Evolutionary conservation across 192 early-diverging fungal species (phyloP).

Genomic region (Cetraspora pellucida): DNA sequence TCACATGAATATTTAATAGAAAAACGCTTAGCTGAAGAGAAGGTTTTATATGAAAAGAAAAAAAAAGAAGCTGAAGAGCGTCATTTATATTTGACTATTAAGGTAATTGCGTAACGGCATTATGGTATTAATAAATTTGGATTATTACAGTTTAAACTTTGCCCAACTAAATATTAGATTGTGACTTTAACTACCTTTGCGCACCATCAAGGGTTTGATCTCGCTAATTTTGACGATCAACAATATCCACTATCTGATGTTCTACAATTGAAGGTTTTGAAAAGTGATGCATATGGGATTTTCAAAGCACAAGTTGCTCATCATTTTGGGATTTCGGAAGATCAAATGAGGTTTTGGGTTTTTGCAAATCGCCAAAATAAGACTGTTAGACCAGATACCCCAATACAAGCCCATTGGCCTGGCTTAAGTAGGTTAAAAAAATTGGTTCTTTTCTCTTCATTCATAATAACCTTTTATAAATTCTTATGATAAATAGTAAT

Average conservation of each 20-base stretch:
- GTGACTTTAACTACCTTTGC: constrained; percentile 68
- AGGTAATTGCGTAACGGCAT: constrained; percentile 41
- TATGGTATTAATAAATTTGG: not conserved
- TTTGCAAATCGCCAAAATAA: constrained; percentile 88
- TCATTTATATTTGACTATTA: constrained; percentile 65
- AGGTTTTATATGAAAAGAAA: constrained; percentile 56
- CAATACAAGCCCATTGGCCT: too few relatives aligned
- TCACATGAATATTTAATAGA: constrained; percentile 19
- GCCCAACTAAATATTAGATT: constrained; percentile 43
- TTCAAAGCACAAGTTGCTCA: constrained; percentile 58
- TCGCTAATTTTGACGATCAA: constrained; percentile 70
- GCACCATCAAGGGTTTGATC: constrained; percentile 83
- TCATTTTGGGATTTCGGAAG: constrained; percentile 46
- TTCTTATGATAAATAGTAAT: too few relatives aligned
- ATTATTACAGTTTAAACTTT: not conserved
- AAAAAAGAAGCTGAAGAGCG: constrained; percentile 71
- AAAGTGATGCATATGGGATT: constrained; percentile 54
- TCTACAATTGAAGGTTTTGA: constrained; percentile 50
- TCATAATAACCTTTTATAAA: too few relatives aligned
- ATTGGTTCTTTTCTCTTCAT: too few relatives aligned
- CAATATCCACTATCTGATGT: constrained; percentile 37
- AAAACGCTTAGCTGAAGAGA: constrained; percentile 74
- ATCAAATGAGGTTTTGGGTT: constrained; percentile 79
- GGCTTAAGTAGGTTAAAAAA: too few relatives aligned
- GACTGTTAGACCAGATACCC: too few relatives aligned